A percentile compares a stretch with the other conserved stretches of the same genome.
These are phyloP conservation scores for Pseudevernia furfuracea DNA, from an alignment of 495 filamentous ascomycete genomes.

Conservation along the genomic window DNA sequence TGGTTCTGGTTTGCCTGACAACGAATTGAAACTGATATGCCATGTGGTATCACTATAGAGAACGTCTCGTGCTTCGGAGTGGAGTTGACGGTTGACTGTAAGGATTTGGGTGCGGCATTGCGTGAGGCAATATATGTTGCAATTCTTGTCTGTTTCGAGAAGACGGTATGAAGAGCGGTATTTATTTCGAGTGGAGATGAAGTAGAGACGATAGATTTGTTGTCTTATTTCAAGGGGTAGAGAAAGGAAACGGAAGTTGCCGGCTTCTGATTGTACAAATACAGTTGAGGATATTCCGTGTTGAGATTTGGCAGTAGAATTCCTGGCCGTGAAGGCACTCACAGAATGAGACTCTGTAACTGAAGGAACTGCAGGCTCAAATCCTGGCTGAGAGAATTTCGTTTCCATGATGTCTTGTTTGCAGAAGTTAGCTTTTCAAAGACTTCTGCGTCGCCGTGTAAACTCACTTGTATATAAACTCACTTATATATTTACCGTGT, in stretches of 20 bases:
- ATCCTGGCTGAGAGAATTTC: too few relatives aligned
- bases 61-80: slow-evolving; percentile 1
- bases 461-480: too few relatives aligned
- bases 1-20: neutral
- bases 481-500: too few relatives aligned
- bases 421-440: too few relatives aligned
- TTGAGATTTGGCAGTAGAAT: too few relatives aligned
- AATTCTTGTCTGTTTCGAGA: neutral
- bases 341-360: too few relatives aligned
- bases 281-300: too few relatives aligned
- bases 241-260: neutral
- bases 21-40: slow-evolving; percentile 1
- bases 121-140: neutral
- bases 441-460: too few relatives aligned
- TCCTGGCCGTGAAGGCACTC: too few relatives aligned
- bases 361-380: too few relatives aligned
- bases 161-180: neutral
- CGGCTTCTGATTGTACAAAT: too few relatives aligned
- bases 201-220: neutral
- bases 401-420: too few relatives aligned
- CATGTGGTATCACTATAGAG: slow-evolving; percentile 5
- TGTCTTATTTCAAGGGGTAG: slow-evolving; percentile 4
- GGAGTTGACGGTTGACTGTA: neutral
- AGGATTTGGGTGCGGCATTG: slow-evolving; percentile 5
- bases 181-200: neutral